phyloP scores from a whole-genome alignment of 306 rosid species.

The Begonia masoniana region DNA sequence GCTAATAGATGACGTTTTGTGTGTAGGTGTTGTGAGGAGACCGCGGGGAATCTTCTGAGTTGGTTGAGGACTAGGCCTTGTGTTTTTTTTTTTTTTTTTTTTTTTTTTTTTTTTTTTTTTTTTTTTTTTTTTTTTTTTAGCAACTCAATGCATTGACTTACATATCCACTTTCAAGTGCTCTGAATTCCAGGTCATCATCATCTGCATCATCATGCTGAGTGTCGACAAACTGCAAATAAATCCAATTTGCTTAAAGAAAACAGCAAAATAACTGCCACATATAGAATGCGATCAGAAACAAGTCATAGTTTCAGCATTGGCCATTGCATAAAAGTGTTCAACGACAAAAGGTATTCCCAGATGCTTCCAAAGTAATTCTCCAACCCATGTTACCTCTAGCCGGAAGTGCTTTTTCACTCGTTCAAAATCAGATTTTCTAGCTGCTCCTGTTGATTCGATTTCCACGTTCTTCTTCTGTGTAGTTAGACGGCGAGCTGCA shows the following conservation, averaged over 20 bases:
- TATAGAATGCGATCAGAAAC: neutral
- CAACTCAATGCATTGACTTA: conserved; percentile 31
- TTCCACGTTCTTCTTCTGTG: conserved; percentile 70
- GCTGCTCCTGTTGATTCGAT: conserved; percentile 82
- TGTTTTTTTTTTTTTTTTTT: too few relatives aligned
- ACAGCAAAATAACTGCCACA: neutral
- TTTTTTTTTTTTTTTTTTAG: too few relatives aligned
- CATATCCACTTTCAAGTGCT: conserved; percentile 90
- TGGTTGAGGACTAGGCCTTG: too few relatives aligned
- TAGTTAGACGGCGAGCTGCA: conserved; percentile 89
- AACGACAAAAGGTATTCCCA: conserved; percentile 2
- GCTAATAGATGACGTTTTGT: too few relatives aligned
- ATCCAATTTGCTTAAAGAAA: neutral
- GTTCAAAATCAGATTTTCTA: conserved; percentile 56
- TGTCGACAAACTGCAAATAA: conserved; percentile 63
- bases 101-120: too few relatives aligned
- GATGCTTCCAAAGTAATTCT: conserved; percentile 5
- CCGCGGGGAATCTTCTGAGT: too few relatives aligned
- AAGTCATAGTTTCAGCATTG: neutral
- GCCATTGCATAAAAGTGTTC: too few relatives aligned
- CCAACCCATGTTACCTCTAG: conserved; percentile 53
- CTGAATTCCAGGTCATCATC: conserved; percentile 76
- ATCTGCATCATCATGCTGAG: conserved; percentile 50
- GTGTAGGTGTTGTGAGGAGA: too few relatives aligned
- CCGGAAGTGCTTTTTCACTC: conserved; percentile 78